Percentiles rank a stretch among this genome's conserved stretches.
phyloP scores from a whole-genome alignment of 257 asterid genomes.

The Solanum sejunctum region DNA sequence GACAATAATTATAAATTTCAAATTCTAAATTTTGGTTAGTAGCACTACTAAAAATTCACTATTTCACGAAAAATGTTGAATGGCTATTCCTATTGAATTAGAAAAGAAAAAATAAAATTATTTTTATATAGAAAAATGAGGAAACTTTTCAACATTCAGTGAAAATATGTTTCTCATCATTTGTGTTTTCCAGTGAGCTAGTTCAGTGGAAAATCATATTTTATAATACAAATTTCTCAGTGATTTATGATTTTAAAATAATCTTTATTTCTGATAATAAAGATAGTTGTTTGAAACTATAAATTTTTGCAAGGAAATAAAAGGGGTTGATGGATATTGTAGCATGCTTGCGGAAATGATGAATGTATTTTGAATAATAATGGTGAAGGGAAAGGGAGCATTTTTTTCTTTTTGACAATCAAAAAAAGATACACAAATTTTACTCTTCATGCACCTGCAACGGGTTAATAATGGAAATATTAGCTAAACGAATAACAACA shows the following conservation, averaged over 20 bases:
- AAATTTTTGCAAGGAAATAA: neutral
- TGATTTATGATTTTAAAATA: too few species aligned
- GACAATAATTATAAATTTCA: neutral
- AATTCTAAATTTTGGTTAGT: too few species aligned
- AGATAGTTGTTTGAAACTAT: neutral
- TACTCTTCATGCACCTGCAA: too few species aligned
- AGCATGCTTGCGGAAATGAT: neutral
- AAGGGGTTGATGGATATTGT: neutral
- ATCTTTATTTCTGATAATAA: neutral
- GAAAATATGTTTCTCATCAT: neutral
- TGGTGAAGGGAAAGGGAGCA: neutral
- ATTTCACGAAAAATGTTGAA: neutral
- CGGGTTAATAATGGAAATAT: too few species aligned
- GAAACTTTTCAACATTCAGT: neutral
- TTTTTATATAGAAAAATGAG: too few species aligned
- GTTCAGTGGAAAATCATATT: neutral
- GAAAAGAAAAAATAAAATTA: neutral
- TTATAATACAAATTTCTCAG: neutral
- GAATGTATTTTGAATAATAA: neutral
- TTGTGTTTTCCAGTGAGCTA: neutral
- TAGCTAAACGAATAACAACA: too few species aligned
- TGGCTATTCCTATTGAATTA: neutral
- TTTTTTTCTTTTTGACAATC: too few species aligned
- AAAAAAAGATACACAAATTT: too few species aligned
- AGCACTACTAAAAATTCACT: neutral